Evolutionary conservation across 1,139 yeast genomes (phyloP).

Genomic region (Taphrina sp.): DNA sequence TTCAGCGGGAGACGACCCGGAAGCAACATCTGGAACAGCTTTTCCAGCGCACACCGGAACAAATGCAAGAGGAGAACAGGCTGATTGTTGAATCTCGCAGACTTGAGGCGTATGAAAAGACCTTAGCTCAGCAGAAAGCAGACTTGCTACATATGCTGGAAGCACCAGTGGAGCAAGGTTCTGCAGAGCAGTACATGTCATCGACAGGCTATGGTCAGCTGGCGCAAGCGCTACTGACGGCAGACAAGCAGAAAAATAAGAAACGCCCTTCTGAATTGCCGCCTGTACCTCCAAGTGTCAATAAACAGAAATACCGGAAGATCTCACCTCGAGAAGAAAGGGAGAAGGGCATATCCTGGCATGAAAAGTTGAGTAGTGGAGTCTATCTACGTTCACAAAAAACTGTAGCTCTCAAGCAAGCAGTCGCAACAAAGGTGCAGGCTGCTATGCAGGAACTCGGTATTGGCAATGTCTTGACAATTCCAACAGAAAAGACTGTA

Average conservation of each 20-base stretch:
- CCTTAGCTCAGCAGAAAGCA: conserved; percentile 79
- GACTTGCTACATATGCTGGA: conserved; percentile 75
- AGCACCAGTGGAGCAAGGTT: conserved; percentile 79
- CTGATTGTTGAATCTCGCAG: conserved; percentile 87
- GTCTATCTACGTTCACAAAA: conserved; percentile 75
- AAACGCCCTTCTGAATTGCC: conserved; percentile 42
- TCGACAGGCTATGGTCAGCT: conserved; percentile 88
- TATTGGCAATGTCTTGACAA: conserved; percentile 70
- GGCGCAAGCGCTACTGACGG: conserved; percentile 73
- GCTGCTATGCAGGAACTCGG: conserved; percentile 76
- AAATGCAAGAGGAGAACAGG: conserved; percentile 96
- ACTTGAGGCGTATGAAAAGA: conserved; percentile 88
- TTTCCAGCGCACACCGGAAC: conserved; percentile 85
- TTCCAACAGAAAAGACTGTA: conserved; percentile 83
- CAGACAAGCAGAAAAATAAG: conserved; percentile 67
- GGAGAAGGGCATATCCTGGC: conserved; percentile 79
- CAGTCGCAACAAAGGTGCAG: conserved; percentile 73
- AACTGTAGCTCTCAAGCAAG: conserved; percentile 60
- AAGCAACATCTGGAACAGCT: conserved; percentile 76
- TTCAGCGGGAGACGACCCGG: conserved; percentile 68
- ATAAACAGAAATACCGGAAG: conserved; percentile 49
- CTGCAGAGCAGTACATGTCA: conserved; percentile 72
- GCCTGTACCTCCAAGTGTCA: conserved; percentile 35
- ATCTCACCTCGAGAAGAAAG: conserved; percentile 75
- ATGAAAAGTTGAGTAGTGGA: conserved; percentile 76